Conservation (phyloP, 257 asterid species). For the Anisodus acutangulus region DNA sequence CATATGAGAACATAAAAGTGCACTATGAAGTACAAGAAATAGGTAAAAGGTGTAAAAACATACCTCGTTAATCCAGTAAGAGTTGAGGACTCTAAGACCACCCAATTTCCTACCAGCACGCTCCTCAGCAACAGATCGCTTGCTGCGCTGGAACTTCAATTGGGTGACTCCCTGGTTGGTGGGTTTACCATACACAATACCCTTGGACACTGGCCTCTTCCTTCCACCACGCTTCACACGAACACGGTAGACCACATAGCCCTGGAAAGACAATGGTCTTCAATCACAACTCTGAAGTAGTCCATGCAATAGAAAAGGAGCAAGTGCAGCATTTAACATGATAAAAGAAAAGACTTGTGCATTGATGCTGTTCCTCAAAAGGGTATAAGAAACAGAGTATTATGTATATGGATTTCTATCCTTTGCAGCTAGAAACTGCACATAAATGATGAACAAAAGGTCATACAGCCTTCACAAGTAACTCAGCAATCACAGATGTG, state of each 20-base stretch:
- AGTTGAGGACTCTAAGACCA: neutral
- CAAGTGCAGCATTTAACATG: neutral
- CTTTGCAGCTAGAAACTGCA: neutral
- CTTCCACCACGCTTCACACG: constrained; percentile 13
- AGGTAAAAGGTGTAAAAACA: neutral
- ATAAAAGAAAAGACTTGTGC: neutral
- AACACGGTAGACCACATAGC: constrained; percentile 6
- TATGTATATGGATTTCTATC: neutral
- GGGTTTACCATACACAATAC: constrained; percentile 11
- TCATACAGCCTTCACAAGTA: neutral
- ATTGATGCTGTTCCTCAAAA: neutral
- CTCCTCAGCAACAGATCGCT: neutral
- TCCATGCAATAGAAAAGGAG: neutral
- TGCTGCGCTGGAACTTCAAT: neutral
- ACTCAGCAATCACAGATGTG: neutral
- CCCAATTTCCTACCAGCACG: constrained; percentile 14
- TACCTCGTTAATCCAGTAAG: constrained; percentile 11
- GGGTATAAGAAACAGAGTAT: neutral
- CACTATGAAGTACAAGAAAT: neutral
- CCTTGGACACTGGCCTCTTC: constrained; percentile 10
- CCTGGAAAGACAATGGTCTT: neutral
- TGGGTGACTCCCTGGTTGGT: constrained; percentile 14
- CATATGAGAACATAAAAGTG: neutral
- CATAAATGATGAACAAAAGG: neutral
- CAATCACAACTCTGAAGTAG: neutral